Evolutionary conservation across 257 asterid species (phyloP).

Genomic region (Gentiana macrophylla): DNA sequence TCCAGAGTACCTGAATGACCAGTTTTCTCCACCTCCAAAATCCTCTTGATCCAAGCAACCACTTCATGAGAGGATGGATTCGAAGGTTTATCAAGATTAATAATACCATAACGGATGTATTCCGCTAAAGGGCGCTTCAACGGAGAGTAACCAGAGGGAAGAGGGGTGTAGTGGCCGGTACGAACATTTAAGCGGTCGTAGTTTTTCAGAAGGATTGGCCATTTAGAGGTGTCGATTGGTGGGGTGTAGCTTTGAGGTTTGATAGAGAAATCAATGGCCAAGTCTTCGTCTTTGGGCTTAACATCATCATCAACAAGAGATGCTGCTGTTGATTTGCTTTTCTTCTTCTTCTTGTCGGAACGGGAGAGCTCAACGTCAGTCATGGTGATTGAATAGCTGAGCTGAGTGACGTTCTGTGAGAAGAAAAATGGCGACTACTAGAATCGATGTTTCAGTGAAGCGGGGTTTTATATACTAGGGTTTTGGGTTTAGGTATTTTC

Average conservation of each 20-base stretch:
- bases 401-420: background rate
- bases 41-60: constrained; percentile 93
- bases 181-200: constrained; percentile 75
- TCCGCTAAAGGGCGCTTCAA: constrained; percentile 66
- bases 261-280: constrained; percentile 32
- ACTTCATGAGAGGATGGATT: constrained; percentile 95
- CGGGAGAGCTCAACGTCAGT: constrained; percentile 49
- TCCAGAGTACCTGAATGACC: constrained; percentile 95
- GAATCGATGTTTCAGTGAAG: background rate
- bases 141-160: constrained; percentile 79
- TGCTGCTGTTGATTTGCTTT: constrained; percentile 21
- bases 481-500: constrained; percentile 1
- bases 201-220: constrained; percentile 91
- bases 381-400: constrained; percentile 32
- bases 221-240: constrained; percentile 64
- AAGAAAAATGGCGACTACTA: constrained; percentile 5
- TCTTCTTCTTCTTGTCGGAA: constrained; percentile 74
- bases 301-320: background rate
- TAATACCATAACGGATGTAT: constrained; percentile 72
- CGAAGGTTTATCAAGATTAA: constrained; percentile 80
- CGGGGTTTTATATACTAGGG: background rate
- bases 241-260: constrained; percentile 86
- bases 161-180: constrained; percentile 94
- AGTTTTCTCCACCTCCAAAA: constrained; percentile 74
- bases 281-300: constrained; percentile 12